phyloP scores from a whole-genome alignment of 768 basidiomycete species.

The Hypholoma sublateritium region DNA sequence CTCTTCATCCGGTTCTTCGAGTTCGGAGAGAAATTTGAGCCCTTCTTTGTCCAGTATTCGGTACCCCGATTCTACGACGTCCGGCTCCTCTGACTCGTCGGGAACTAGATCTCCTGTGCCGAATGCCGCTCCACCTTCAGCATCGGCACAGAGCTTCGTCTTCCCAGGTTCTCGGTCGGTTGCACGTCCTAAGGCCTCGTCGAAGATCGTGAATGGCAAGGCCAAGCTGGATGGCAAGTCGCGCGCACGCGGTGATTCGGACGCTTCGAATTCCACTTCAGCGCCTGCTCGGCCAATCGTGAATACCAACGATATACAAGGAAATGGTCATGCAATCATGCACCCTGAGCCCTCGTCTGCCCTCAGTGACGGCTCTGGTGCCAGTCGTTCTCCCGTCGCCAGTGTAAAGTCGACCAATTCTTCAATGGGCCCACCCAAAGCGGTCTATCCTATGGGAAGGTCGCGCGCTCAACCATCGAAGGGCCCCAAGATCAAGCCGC shows the following conservation, averaged over 20 bases:
- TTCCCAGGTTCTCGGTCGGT: slow-evolving; percentile 27
- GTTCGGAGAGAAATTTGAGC: no score
- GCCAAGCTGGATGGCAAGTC: slow-evolving; percentile 10
- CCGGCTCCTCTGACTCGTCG: slow-evolving; percentile 14
- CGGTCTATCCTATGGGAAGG: slow-evolving; percentile 19
- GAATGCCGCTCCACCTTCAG: not conserved
- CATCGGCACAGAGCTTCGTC: slow-evolving; percentile 18
- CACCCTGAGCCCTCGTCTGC: slow-evolving; percentile 7
- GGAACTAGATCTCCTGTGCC: not conserved
- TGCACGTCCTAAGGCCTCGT: slow-evolving; percentile 23
- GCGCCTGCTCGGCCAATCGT: not conserved
- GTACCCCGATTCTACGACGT: not conserved
- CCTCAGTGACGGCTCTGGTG: slow-evolving; percentile 9
- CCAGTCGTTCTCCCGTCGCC: not conserved
- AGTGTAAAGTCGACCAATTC: not conserved
- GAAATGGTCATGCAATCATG: not conserved
- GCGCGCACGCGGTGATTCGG: not conserved
- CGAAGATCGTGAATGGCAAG: slow-evolving; percentile 14
- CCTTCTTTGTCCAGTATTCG: no score
- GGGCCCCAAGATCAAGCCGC: slow-evolving; percentile 8
- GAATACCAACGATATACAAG: not conserved
- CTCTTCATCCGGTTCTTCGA: no score
- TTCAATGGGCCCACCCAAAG: slow-evolving; percentile 5
- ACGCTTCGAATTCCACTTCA: not conserved
- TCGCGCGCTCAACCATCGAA: slow-evolving; percentile 21